These are phyloP conservation scores for Leccinum pachyderme DNA, from an alignment of 1,284 basidiomycete genomes.

Conservation along the genomic window DNA sequence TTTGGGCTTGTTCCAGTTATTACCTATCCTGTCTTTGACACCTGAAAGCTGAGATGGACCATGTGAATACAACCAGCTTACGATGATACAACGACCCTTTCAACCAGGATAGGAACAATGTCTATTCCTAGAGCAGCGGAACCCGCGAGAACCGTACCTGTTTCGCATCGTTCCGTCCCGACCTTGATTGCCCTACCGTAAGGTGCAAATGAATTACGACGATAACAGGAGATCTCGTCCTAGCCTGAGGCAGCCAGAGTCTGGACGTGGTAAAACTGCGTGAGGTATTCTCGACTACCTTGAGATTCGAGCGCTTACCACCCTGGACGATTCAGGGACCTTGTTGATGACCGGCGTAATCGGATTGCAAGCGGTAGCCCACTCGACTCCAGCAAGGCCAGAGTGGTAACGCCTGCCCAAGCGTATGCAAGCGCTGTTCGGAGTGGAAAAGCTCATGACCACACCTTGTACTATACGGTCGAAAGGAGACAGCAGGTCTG, in stretches of 20 bases:
- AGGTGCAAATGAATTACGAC: conserved; percentile 11
- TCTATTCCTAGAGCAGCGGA: not conserved
- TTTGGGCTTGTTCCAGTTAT: not conserved
- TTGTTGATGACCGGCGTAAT: conserved; percentile 3
- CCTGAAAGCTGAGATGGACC: not conserved
- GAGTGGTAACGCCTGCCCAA: conserved; percentile 21
- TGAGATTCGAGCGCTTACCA: conserved; percentile 1
- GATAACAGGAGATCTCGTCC: conserved; percentile 1
- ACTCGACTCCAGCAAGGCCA: not conserved
- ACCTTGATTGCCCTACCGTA: not conserved
- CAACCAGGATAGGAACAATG: not conserved
- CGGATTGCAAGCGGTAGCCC: not conserved
- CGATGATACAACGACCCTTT: not conserved
- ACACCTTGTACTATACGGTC: conserved; percentile 19
- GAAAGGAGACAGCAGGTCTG: conserved; percentile 22
- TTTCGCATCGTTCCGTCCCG: not conserved
- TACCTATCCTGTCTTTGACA: not conserved
- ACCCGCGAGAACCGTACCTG: not conserved
- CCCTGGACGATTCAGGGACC: conserved; percentile 1
- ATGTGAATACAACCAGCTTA: not conserved
- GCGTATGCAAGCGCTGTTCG: conserved; percentile 17
- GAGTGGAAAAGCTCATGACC: conserved; percentile 7
- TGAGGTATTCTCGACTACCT: conserved; percentile 3
- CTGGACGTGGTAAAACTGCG: not conserved
- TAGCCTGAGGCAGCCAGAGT: not conserved